phyloP scores from a whole-genome alignment of 306 rosid species.

The Quercus suber region DNA sequence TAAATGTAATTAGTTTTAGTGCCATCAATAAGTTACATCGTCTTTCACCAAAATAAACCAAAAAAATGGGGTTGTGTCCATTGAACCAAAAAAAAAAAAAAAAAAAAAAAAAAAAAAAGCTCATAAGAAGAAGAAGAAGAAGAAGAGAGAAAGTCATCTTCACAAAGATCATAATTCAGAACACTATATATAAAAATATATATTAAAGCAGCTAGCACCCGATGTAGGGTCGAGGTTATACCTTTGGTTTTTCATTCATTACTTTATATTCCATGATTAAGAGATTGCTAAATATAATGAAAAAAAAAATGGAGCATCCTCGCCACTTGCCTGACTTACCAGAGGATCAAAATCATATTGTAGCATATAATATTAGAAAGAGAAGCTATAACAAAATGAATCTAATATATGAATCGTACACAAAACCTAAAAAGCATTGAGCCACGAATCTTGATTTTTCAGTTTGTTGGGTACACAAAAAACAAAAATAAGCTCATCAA shows the following conservation, averaged over 20 bases:
- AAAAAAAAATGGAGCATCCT: not conserved
- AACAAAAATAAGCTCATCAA: not conserved
- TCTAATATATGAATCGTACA: not conserved
- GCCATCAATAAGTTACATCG: no score
- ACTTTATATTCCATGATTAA: not conserved
- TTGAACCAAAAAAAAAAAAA: no score
- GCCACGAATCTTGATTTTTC: constrained; percentile 17
- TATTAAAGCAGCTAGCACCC: not conserved
- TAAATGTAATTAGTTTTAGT: no score
- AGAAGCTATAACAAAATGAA: not conserved
- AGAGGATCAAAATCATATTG: not conserved
- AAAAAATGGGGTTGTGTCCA: no score
- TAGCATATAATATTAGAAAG: not conserved
- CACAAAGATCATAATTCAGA: not conserved
- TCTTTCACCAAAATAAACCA: no score
- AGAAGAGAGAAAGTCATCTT: no score
- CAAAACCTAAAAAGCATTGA: not conserved
- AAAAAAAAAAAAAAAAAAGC: no score
- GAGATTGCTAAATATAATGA: not conserved
- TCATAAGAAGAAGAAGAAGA: no score
- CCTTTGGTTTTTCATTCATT: not conserved
- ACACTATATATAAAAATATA: not conserved
- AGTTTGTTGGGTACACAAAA: constrained; percentile 9
- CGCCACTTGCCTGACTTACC: not conserved
- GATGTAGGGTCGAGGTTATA: not conserved